Evolutionary conservation across 108 stramenopile species (phyloP).

Genomic region (Conticribra guillardii): DNA sequence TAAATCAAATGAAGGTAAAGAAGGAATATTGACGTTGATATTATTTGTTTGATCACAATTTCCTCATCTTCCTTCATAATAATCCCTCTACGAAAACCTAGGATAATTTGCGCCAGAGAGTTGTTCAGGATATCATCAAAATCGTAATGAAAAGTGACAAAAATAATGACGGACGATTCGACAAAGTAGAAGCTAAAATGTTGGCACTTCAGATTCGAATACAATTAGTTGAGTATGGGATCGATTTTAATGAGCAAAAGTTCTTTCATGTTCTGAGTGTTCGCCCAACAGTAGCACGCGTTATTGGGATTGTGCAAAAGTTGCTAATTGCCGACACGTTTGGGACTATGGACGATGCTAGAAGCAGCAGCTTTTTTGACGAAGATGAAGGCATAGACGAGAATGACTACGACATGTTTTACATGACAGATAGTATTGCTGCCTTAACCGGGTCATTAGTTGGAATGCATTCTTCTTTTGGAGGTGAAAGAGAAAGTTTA

Average conservation of each 20-base stretch:
- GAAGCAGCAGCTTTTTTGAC: neutral
- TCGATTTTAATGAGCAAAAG: constrained; percentile 39
- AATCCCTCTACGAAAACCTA: neutral
- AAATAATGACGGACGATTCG: constrained; percentile 18
- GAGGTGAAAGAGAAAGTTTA: too few relatives aligned
- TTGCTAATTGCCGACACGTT: neutral
- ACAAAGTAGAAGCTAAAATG: constrained; percentile 37
- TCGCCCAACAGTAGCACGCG: constrained; percentile 12
- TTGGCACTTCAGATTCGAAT: constrained; percentile 34
- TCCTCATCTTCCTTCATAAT: neutral
- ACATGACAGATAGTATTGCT: neutral
- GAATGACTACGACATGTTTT: constrained; percentile 28
- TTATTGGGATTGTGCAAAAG: constrained; percentile 21
- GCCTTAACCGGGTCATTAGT: constrained; percentile 1
- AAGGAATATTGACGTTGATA: neutral
- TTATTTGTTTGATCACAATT: neutral
- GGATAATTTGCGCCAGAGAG: constrained; percentile 27
- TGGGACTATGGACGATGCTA: neutral
- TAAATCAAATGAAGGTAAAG: constrained; percentile 28
- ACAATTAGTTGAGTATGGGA: constrained; percentile 39
- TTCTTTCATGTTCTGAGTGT: constrained; percentile 26
- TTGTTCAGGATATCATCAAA: constrained; percentile 29
- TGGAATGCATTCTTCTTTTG: constrained; percentile 78
- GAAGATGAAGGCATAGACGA: constrained; percentile 17
- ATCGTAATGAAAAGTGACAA: constrained; percentile 32